phyloP scores from a whole-genome alignment of 1,284 basidiomycete genomes.

The Stygiomarasmius scandens region DNA sequence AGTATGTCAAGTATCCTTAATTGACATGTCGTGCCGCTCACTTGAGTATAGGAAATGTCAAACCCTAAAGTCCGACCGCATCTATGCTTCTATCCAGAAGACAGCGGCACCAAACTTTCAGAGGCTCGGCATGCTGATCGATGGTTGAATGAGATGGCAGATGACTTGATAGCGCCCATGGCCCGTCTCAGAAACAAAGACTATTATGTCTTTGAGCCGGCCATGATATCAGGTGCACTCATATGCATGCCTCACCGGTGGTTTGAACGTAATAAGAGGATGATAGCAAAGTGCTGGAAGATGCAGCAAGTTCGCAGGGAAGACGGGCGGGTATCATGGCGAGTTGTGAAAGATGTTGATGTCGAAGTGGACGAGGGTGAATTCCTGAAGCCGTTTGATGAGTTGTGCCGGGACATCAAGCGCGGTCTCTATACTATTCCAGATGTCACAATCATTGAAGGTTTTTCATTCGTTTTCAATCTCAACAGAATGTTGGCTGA shows the following conservation, averaged over 20 bases:
- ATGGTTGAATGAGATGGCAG: conserved; percentile 15
- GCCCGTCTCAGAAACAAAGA: background rate
- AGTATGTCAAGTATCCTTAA: conserved; percentile 18
- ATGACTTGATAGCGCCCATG: conserved; percentile 14
- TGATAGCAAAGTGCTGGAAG: background rate
- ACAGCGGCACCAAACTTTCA: background rate
- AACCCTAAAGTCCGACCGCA: conserved; percentile 13
- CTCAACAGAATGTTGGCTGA: background rate
- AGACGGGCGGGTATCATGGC: conserved; percentile 5
- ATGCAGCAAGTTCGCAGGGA: background rate
- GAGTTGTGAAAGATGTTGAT: background rate
- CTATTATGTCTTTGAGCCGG: conserved; percentile 12
- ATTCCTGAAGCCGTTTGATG: background rate
- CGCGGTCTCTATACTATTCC: background rate
- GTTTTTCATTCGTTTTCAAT: background rate
- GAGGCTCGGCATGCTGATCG: conserved; percentile 12
- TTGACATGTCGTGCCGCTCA: too few species aligned
- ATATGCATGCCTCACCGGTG: conserved; percentile 8
- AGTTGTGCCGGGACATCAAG: background rate
- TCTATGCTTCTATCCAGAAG: conserved; percentile 19
- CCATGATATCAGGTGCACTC: background rate
- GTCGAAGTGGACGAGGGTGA: background rate
- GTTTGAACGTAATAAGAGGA: background rate
- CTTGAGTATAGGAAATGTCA: conserved; percentile 36
- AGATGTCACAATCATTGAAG: background rate